Conservation (phyloP, 1,139 yeast genomes). For the Geotrichum europaeum region DNA sequence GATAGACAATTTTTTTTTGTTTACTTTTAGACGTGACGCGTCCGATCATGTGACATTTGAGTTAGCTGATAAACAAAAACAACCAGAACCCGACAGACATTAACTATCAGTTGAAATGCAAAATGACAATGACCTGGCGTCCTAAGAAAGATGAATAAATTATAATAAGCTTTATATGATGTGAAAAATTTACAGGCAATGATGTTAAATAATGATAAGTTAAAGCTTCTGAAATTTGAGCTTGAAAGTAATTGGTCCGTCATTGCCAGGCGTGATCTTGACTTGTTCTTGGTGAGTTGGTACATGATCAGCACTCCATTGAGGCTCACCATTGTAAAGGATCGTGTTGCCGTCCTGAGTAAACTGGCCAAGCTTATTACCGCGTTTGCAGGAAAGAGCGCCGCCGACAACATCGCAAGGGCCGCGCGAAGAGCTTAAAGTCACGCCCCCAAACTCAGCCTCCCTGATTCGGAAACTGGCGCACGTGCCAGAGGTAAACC, state of each 20-base stretch:
- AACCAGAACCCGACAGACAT: background rate
- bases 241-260: slow-evolving; percentile 40
- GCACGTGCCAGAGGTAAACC: slow-evolving; percentile 81
- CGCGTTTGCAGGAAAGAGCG: slow-evolving; percentile 34
- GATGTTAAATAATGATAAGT: background rate
- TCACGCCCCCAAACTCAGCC: slow-evolving; percentile 67
- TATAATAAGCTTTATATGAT: background rate
- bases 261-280: slow-evolving; percentile 47
- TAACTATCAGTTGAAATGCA: too few relatives aligned
- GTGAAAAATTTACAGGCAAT: background rate
- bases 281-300: slow-evolving; percentile 51
- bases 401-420: slow-evolving; percentile 53
- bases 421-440: slow-evolving; percentile 62
- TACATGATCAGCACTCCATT: slow-evolving; percentile 56
- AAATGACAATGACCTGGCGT: too few relatives aligned
- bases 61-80: background rate
- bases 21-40: background rate
- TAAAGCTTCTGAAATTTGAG: slow-evolving; percentile 34
- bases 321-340: slow-evolving; percentile 56
- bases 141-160: background rate
- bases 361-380: slow-evolving; percentile 31
- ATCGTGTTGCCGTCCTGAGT: slow-evolving; percentile 33
- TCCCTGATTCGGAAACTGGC: slow-evolving; percentile 59
- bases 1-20: background rate
- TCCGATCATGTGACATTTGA: background rate